A percentile compares a stretch with the other conserved stretches of the same genome.
phyloP scores from a whole-genome alignment of 495 filamentous ascomycete genomes.

The Penicillium cinerascens region DNA sequence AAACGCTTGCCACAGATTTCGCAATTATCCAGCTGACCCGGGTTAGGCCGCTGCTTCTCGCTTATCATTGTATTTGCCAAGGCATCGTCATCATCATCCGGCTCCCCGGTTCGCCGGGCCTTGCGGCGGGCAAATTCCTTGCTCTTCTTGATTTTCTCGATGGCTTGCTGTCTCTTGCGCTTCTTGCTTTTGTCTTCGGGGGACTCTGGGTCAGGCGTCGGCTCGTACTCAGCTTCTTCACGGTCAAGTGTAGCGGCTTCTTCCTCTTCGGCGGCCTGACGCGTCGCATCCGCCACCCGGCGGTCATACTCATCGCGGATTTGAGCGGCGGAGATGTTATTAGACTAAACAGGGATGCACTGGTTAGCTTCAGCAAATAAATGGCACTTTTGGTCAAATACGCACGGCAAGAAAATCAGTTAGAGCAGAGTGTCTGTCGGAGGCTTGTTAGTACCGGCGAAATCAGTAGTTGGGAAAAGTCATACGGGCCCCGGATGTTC shows the following conservation, averaged over 20 bases:
- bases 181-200: slow-evolving; percentile 55
- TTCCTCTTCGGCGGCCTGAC: slow-evolving; percentile 27
- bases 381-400: slow-evolving; percentile 8
- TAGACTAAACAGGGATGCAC: slow-evolving; percentile 49
- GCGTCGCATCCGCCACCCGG: slow-evolving; percentile 41
- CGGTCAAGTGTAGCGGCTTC: slow-evolving; percentile 14
- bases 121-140: slow-evolving; percentile 64
- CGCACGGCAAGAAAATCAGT: slow-evolving; percentile 76
- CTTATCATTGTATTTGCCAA: slow-evolving; percentile 55
- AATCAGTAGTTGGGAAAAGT: slow-evolving; percentile 8
- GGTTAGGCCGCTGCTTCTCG: slow-evolving; percentile 60
- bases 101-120: slow-evolving; percentile 45
- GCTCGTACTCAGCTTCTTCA: slow-evolving; percentile 29
- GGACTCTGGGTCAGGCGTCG: slow-evolving; percentile 27
- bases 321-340: slow-evolving; percentile 83
- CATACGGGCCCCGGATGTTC: slow-evolving; percentile 64
- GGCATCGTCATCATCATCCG: slow-evolving; percentile 47
- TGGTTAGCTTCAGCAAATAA: slow-evolving; percentile 2
- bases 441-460: slow-evolving; percentile 12
- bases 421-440: slow-evolving; percentile 62
- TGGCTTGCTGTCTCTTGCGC: slow-evolving; percentile 58
- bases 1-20: slow-evolving; percentile 83
- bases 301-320: slow-evolving; percentile 65
- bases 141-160: slow-evolving; percentile 73
- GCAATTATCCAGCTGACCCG: slow-evolving; percentile 88